Base-by-base conservation (phyloP, 345 rosid genomes). In the Brassica napus region DNA sequence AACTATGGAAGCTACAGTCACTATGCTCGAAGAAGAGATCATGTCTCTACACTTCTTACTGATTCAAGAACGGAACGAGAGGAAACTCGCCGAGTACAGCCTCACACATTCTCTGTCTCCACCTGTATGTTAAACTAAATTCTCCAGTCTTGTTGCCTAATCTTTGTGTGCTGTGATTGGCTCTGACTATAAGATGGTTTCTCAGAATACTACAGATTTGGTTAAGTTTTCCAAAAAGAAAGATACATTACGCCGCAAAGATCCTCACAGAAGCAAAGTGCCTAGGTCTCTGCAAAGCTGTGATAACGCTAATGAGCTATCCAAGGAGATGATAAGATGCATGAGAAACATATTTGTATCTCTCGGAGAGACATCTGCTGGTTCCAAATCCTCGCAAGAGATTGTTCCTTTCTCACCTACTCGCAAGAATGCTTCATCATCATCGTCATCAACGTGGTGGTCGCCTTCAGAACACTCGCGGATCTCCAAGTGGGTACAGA, bases 1-100 rank as follows among this genome's bases (percentile, higher is more conserved):
- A 10, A 59, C 83, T 16, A 82, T 94, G 86, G 97, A 92, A 84
- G 87, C 81, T 59, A 83, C 89, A 2, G 85, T 94, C 57, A 80
- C 87, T 77, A 85, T 86, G 76, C 97, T 92, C 12, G 97, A 94
- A 76, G 78, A 84, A 77, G 94, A 92, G 85, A 89, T 87, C 81
- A 84, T 92, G 79, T 85, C 94, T 69, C 82, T 94, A 73, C 93
- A 92, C 84, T 94, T 88, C 90, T 92, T 90, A 78, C 87, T 94
- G 73, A 92, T 91, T 88, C 98, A 90, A 86, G 98, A 92, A 76
- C 90, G 93, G 84, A 92, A 92, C 77, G 97, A 94, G 80, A 80
- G 94, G 26, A 86, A 90, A 85, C 93, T 94, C 61, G 89, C 90
- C 11, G 97, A 92, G 79, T 92, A 90, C 76, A 89, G 71, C 72